Evolutionary conservation across 2,329 filamentous ascomycete genomes (phyloP).

Genomic region (Xylariaceae sp.): DNA sequence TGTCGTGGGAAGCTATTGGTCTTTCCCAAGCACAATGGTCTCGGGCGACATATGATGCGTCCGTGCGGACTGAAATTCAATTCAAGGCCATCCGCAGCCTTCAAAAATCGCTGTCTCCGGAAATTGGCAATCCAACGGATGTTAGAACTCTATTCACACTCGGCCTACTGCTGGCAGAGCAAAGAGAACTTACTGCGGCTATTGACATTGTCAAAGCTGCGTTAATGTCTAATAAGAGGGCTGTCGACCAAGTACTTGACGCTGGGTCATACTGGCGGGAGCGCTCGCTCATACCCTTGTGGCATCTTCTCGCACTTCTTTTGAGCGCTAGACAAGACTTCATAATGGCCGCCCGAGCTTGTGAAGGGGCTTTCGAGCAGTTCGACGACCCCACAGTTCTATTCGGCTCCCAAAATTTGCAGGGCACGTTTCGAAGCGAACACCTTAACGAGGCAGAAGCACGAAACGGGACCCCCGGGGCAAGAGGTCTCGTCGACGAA

Average conservation of each 20-base stretch:
- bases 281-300: conserved; percentile 72
- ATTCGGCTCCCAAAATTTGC: conserved; percentile 63
- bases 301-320: conserved; percentile 87
- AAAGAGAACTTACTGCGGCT: conserved; percentile 76
- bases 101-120: conserved; percentile 70
- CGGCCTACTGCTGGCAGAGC: conserved; percentile 84
- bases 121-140: conserved; percentile 67
- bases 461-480: conserved; percentile 36
- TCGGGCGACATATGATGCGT: conserved; percentile 74
- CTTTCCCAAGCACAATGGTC: conserved; percentile 88
- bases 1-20: conserved; percentile 83
- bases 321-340: conserved; percentile 87
- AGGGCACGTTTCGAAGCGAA: conserved; percentile 60
- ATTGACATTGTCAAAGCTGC: conserved; percentile 82
- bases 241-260: conserved; percentile 47
- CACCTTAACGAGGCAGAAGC: conserved; percentile 63
- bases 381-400: conserved; percentile 73
- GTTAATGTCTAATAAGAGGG: conserved; percentile 61
- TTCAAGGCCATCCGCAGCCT: conserved; percentile 76
- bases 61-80: conserved; percentile 72
- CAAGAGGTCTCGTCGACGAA: conserved; percentile 67
- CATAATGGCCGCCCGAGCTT: conserved; percentile 76
- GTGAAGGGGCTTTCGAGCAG: conserved; percentile 89
- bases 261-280: conserved; percentile 63
- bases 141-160: conserved; percentile 80